Conservation (phyloP, 306 rosid species). For the Rosa chinensis region DNA sequence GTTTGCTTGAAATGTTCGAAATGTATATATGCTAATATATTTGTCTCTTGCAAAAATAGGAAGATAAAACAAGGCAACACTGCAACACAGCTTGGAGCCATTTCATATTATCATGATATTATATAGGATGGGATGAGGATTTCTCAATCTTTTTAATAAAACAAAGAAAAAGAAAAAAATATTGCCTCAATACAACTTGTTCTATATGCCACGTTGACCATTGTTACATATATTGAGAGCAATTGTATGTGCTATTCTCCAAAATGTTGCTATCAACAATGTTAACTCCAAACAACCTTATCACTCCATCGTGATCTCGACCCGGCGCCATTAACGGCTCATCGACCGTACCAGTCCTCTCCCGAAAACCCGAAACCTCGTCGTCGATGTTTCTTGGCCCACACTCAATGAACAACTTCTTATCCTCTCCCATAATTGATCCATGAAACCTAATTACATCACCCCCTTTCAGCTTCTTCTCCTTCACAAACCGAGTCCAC, state of each 20-base stretch:
- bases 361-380: background rate
- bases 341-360: background rate
- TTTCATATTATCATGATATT: background rate
- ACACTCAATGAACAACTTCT: conserved; percentile 28
- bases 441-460: conserved; percentile 38
- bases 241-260: background rate
- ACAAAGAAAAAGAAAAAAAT: background rate
- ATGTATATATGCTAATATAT: no score
- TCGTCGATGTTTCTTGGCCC: background rate
- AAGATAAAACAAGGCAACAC: background rate
- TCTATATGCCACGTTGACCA: background rate
- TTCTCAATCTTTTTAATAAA: background rate
- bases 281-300: conserved; percentile 44
- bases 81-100: background rate
- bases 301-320: conserved; percentile 21
- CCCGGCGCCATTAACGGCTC: background rate
- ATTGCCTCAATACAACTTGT: background rate
- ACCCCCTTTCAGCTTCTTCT: conserved; percentile 40
- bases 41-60: background rate
- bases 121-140: background rate
- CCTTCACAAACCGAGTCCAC: conserved; percentile 49
- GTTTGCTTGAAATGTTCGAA: no score
- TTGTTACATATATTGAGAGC: background rate
- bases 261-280: conserved; percentile 14
- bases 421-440: conserved; percentile 21